Conservation (phyloP, 331 rosid species). For the Phaseolus coccineus region DNA sequence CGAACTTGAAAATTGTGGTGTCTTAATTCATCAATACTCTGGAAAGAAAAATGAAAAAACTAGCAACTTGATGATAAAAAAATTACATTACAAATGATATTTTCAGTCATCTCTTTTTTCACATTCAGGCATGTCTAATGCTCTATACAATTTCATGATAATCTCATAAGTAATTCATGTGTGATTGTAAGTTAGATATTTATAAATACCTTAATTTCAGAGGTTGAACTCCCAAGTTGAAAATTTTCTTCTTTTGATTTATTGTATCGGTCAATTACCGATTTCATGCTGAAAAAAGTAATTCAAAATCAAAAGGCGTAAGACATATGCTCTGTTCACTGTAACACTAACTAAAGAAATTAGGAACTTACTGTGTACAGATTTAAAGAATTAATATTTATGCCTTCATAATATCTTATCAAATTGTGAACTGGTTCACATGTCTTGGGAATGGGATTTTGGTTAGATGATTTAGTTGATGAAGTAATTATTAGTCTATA, state of each 20-base stretch:
- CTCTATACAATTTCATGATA: not conserved
- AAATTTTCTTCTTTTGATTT: slow-evolving; percentile 77
- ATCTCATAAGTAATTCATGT: not conserved
- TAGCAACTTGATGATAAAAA: not conserved
- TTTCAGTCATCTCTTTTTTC: not conserved
- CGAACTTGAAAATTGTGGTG: not conserved
- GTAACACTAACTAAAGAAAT: not conserved
- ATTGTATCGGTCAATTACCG: slow-evolving; percentile 80
- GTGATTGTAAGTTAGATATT: slow-evolving; percentile 9
- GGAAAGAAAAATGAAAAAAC: not conserved
- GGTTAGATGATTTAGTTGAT: not conserved
- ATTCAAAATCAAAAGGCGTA: slow-evolving; percentile 33
- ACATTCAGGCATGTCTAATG: not conserved
- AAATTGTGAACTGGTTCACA: not conserved
- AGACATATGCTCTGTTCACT: slow-evolving; percentile 39
- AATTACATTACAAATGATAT: not conserved
- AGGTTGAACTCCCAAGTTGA: slow-evolving; percentile 60
- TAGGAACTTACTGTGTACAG: not conserved
- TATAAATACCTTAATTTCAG: slow-evolving; percentile 83
- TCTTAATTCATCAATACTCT: not conserved
- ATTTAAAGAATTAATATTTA: slow-evolving; percentile 5
- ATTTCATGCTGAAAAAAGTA: slow-evolving; percentile 70
- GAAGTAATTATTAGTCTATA: not conserved
- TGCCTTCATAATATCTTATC: not conserved
- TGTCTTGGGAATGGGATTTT: not conserved